Evolutionary conservation across 768 basidiomycete species (phyloP), one percentile per base, ranked within the genome.

Genomic region (Trametes coccinea): DNA sequence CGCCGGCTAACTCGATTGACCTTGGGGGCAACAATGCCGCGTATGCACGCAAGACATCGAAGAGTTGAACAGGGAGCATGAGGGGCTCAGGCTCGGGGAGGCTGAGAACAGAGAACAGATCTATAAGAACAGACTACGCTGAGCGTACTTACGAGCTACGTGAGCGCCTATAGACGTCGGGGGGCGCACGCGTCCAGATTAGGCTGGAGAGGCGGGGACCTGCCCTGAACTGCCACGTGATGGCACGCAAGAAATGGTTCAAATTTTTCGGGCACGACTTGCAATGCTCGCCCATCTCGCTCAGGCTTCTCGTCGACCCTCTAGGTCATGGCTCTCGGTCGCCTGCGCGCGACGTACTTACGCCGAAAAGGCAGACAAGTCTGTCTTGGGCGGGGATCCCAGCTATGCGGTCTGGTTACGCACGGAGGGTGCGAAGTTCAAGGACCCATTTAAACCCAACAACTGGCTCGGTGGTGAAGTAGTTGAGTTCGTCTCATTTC

Each of bases 401-500:
- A 54, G 29, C 17, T 69, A 64, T 46, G 59, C 53, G 14, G 66
- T 76, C 39, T 86, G 84, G 67, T 72, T 83, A 62, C 66, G 73
- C 8, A 73, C 74, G 22, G 74, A 77, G 50, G 84, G 81, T 1
- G 63, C 64, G 41, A 66, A 74, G 49, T 88, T 74, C 67, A 77
- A 76, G 65, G 67, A 76, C 27, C 78, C 83, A 27, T 68, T 74
- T 37, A 68, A 70, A 34, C 82, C 86, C 30, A 76, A 79, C 44
- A 84, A 87, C 58, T 92, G 88, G 86, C 76, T 93, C 8, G 83
- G 84, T 63, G 77, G 74, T 34, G 73, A 78, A 65, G 78, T 80
- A 77, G 87, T 85, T 70, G 74, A 77, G 81, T 79, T 69, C 67
- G 65, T 72, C 71, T 63, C n/a, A 30, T 59, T 34, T 51, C 16